These are phyloP conservation scores for Glebionis coronaria DNA, from an alignment of 129 eudicot species.

Conservation along the genomic window DNA sequence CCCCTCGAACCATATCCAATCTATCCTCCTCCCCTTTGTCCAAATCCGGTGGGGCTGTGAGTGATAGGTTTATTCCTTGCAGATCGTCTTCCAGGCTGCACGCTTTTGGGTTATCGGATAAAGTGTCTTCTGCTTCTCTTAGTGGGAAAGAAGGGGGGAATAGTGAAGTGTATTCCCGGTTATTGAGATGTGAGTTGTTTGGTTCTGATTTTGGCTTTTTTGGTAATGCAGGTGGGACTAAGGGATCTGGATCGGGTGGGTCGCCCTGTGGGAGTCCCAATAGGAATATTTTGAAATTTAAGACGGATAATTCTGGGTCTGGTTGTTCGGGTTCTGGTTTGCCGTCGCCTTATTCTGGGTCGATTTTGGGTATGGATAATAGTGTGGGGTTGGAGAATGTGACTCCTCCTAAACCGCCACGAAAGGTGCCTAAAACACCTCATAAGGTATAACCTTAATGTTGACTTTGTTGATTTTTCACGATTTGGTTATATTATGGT, in stretches of 20 bases:
- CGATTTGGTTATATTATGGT: background rate
- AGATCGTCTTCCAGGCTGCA: constrained; percentile 93
- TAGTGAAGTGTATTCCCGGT: constrained; percentile 70
- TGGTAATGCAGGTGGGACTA: constrained; percentile 83
- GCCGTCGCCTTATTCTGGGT: constrained; percentile 63
- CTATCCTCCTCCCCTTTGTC: constrained; percentile 63
- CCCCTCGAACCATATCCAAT: constrained; percentile 53
- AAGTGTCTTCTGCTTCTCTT: constrained; percentile 46
- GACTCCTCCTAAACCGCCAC: constrained; percentile 81
- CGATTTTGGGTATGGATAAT: constrained; percentile 65
- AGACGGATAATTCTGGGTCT: constrained; percentile 66
- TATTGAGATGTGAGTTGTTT: constrained; percentile 70
- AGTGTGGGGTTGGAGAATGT: constrained; percentile 47
- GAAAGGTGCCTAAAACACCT: constrained; percentile 98
- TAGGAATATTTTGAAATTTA: constrained; percentile 87
- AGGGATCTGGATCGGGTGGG: constrained; percentile 22
- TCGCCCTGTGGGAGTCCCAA: constrained; percentile 66
- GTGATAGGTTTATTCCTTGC: constrained; percentile 94
- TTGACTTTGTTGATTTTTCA: background rate
- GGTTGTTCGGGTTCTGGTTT: constrained; percentile 6
- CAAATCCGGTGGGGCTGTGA: constrained; percentile 62
- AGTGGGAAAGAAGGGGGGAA: constrained; percentile 46
- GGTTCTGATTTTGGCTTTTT: constrained; percentile 87
- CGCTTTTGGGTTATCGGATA: constrained; percentile 74
- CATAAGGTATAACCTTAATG: constrained; percentile 60